phyloP scores from a whole-genome alignment of 169 alveolate species.

The Fabrea salina region DNA sequence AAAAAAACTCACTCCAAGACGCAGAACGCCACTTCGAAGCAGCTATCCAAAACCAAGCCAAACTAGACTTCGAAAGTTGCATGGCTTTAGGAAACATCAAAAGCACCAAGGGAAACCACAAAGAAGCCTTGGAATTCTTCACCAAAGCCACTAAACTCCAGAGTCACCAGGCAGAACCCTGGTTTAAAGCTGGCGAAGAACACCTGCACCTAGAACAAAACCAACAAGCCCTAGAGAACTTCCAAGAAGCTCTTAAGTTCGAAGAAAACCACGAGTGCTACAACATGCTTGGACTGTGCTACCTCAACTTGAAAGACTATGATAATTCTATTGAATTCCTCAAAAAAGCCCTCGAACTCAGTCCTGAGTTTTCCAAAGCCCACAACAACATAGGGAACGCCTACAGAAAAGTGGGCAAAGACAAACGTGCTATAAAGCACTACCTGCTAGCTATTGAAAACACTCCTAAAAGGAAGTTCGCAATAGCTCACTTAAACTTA shows the following conservation, averaged over 20 bases:
- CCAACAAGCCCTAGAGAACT: slow-evolving; percentile 10
- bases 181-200: slow-evolving; percentile 11
- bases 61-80: neutral
- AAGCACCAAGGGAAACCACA: neutral
- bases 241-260: slow-evolving; percentile 21
- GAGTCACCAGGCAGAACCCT: neutral
- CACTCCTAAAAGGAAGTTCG: slow-evolving; percentile 27
- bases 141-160: neutral
- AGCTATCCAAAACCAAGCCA: neutral
- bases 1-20: neutral
- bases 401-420: slow-evolving; percentile 21
- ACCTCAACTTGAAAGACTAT: slow-evolving; percentile 8
- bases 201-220: neutral
- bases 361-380: slow-evolving; percentile 30
- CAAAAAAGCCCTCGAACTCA: slow-evolving; percentile 4
- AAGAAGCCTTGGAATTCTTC: neutral
- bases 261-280: slow-evolving; percentile 13
- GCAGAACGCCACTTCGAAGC: neutral
- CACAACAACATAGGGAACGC: slow-evolving; percentile 40
- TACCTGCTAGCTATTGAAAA: slow-evolving; percentile 31
- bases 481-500: slow-evolving; percentile 41
- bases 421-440: slow-evolving; percentile 16
- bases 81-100: neutral
- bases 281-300: slow-evolving; percentile 30
- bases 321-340: slow-evolving; percentile 21